phyloP scores from a whole-genome alignment of 2,329 filamentous ascomycete species.

The Blastomyces percursus region DNA sequence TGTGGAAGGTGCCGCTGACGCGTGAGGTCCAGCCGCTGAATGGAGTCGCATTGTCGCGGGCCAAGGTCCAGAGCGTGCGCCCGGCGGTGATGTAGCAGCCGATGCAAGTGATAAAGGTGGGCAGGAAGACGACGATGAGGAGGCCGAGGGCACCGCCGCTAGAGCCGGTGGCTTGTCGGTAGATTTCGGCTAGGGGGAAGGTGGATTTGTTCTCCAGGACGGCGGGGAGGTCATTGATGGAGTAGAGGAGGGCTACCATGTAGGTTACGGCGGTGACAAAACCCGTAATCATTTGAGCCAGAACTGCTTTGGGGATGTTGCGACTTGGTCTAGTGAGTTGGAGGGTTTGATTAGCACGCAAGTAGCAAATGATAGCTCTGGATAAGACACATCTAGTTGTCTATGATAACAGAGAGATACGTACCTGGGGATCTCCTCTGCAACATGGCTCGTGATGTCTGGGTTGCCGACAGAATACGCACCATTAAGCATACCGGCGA shows the following conservation, averaged over 20 bases:
- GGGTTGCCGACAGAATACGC: slow-evolving; percentile 57
- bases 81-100: slow-evolving; percentile 51
- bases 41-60: slow-evolving; percentile 51
- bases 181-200: slow-evolving; percentile 40
- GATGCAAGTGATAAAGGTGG: slow-evolving; percentile 42
- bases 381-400: neutral
- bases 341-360: slow-evolving; percentile 1
- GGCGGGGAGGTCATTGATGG: slow-evolving; percentile 36
- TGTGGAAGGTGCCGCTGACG: slow-evolving; percentile 46
- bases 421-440: slow-evolving; percentile 50
- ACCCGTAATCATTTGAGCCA: slow-evolving; percentile 39
- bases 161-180: slow-evolving; percentile 39
- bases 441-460: slow-evolving; percentile 54
- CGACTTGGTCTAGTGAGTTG: slow-evolving; percentile 23
- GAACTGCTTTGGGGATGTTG: slow-evolving; percentile 42
- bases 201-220: slow-evolving; percentile 30
- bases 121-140: slow-evolving; percentile 46
- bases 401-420: neutral
- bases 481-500: slow-evolving; percentile 57
- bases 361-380: neutral
- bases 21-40: slow-evolving; percentile 43
- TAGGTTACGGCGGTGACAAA: slow-evolving; percentile 39
- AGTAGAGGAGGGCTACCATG: slow-evolving; percentile 42
- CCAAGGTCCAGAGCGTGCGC: slow-evolving; percentile 49
- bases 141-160: slow-evolving; percentile 46